Evolutionary conservation across 1,284 basidiomycete genomes (phyloP), one percentile per base, ranked within the genome.

Genomic region (Uromyces viciae-fabae): DNA sequence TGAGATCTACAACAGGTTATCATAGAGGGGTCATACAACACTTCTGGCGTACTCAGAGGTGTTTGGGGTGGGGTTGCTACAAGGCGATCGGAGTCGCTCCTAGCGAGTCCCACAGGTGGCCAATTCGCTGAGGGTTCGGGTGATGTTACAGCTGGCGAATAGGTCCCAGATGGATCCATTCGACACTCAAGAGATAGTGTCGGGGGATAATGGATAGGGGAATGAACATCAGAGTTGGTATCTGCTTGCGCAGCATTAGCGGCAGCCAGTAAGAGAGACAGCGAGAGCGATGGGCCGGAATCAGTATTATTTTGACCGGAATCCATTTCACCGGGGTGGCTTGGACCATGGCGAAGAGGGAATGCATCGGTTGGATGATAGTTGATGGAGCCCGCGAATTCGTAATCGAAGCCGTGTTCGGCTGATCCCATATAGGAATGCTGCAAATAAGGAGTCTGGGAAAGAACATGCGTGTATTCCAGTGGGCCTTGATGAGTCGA

Each of bases 221-320:
- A 49, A 64, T 43, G 3, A 15, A 19, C 36, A 58, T 60, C 60
- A n/a, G 15, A 42, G 42, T 38, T 75, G 36, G 40, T 25, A 33
- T 8, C 33, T 36, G 74, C 54, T 62, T 75, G 56, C 22, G 74
- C 42, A 49, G 74, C 74, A 46, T 75, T 36, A 3, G 74, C 74
- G 58, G 74, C 74, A 25, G 54, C 74, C 28, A 75, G 28, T 22
- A 75, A 42, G 28, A 75, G 43, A 43, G 74, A 75, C 28, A 75
- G 25, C 42, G 74, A 75, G 43, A 75, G 58, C 15, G 56, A 28
- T 11, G 28, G 36, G 52, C 36, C 38, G 17, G 1, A 3, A 73
- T 56, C 31, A 56, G n/a, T 42, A 36, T 54, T 36, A 73, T 33
- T 73, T 73, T 36, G 71, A 56, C 33, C 38, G 25, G 28, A 22